These are phyloP conservation scores for Camelina neglecta DNA, from an alignment of 345 rosid genomes.

Conservation along the genomic window DNA sequence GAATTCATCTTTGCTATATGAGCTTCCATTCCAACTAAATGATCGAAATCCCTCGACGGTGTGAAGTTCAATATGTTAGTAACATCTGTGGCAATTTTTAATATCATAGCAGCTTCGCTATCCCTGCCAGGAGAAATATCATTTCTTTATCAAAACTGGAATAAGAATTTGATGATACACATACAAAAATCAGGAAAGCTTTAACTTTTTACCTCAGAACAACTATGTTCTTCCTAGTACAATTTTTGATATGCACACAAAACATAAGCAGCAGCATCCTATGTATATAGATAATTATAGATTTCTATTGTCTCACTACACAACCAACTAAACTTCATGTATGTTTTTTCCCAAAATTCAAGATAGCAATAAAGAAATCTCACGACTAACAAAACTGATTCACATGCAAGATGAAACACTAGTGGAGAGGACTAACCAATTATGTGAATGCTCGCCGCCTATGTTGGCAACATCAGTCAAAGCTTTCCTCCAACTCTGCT, in stretches of 20 bases:
- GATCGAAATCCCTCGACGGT: constrained; percentile 13
- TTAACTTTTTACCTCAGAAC: neutral
- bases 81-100: constrained; percentile 5
- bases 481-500: neutral
- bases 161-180: constrained; percentile 1
- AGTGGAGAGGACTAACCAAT: neutral
- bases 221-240: neutral
- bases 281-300: neutral
- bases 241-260: neutral
- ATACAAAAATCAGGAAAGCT: neutral
- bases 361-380: neutral
- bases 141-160: neutral
- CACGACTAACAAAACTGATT: neutral
- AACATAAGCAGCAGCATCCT: neutral
- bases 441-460: neutral
- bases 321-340: neutral
- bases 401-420: neutral
- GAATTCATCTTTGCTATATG: constrained; percentile 7
- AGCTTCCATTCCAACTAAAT: constrained; percentile 27
- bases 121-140: neutral
- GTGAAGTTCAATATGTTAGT: neutral
- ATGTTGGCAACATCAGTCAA: neutral
- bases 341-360: neutral
- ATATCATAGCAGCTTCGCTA: constrained; percentile 6
- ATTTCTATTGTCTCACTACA: neutral